Conservation (phyloP, 2,329 filamentous ascomycete genomes). For the Sarocladiaceae sp. region DNA sequence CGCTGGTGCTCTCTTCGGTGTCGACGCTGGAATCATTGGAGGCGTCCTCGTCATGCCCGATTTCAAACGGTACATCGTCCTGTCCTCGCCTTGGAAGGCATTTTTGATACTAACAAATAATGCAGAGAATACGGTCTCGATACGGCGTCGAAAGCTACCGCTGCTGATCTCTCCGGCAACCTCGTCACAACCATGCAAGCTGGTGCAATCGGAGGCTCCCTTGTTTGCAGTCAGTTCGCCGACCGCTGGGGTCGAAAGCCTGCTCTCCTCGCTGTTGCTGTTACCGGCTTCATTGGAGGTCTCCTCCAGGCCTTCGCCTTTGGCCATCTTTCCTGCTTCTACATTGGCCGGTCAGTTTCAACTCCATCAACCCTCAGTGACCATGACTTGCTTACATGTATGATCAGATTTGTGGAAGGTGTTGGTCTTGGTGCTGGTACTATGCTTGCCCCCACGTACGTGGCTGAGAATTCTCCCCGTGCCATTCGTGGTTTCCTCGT, state of each 20-base stretch:
- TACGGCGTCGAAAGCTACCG: constrained; percentile 9
- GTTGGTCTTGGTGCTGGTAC: constrained; percentile 46
- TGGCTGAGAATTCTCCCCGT: constrained; percentile 56
- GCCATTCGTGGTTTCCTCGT: constrained; percentile 56
- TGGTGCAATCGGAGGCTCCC: constrained; percentile 20
- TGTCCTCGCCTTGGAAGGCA: not conserved
- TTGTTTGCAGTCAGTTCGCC: constrained; percentile 20
- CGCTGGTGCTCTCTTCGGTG: constrained; percentile 21
- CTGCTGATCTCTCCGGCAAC: constrained; percentile 20
- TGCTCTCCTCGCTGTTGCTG: constrained; percentile 21
- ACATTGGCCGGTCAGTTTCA: constrained; percentile 20
- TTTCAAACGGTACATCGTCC: constrained; percentile 16
- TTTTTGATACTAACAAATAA: not conserved
- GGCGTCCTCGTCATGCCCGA: constrained; percentile 23
- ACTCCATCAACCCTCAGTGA: not conserved
- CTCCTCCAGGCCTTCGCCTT: constrained; percentile 26
- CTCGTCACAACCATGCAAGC: constrained; percentile 25
- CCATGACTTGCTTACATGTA: not conserved
- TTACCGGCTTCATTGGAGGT: constrained; percentile 25
- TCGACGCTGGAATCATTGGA: constrained; percentile 24
- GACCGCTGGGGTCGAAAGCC: constrained; percentile 27
- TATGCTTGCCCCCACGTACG: constrained; percentile 57
- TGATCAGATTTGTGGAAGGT: constrained; percentile 43
- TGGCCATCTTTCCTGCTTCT: constrained; percentile 24
- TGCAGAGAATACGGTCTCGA: constrained; percentile 21